Conservation (phyloP, 1,139 yeast genomes). For the Blastobotrys arbuscula region DNA sequence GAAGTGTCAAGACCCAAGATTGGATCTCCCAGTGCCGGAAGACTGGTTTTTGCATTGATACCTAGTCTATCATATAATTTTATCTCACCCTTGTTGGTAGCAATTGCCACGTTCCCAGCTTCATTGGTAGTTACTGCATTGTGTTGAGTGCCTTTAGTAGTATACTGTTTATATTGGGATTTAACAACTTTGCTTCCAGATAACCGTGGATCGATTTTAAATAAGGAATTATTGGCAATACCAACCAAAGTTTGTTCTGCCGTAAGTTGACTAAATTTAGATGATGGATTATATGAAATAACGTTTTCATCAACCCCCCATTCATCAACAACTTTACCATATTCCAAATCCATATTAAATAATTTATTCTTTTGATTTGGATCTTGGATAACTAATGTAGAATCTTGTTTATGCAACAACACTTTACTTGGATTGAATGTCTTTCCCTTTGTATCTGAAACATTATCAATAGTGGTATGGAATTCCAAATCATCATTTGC, state of each 20-base stretch:
- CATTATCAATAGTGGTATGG: constrained; percentile 58
- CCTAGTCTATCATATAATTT: constrained; percentile 69
- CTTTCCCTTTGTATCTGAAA: constrained; percentile 51
- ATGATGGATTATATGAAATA: constrained; percentile 58
- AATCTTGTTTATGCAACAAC: constrained; percentile 73
- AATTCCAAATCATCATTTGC: constrained; percentile 51
- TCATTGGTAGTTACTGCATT: constrained; percentile 67
- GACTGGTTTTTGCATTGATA: constrained; percentile 62
- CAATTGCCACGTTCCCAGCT: constrained; percentile 68
- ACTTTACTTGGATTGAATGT: constrained; percentile 55
- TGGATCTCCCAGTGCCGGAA: constrained; percentile 79
- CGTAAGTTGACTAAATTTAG: constrained; percentile 68
- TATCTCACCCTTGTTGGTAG: constrained; percentile 69
- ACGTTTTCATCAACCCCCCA: constrained; percentile 51
- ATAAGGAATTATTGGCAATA: constrained; percentile 56
- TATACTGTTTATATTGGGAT: constrained; percentile 48
- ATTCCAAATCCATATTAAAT: constrained; percentile 70
- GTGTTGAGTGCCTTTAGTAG: constrained; percentile 48
- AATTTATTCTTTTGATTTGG: constrained; percentile 41
- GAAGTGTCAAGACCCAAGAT: constrained; percentile 64
- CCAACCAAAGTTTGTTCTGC: constrained; percentile 72
- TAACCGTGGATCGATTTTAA: constrained; percentile 74
- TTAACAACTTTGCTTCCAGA: constrained; percentile 53
- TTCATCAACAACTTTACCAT: constrained; percentile 78
- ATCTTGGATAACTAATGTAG: constrained; percentile 59